Evolutionary conservation across 768 basidiomycete genomes (phyloP).

Genomic region (Termitomyces sp.): DNA sequence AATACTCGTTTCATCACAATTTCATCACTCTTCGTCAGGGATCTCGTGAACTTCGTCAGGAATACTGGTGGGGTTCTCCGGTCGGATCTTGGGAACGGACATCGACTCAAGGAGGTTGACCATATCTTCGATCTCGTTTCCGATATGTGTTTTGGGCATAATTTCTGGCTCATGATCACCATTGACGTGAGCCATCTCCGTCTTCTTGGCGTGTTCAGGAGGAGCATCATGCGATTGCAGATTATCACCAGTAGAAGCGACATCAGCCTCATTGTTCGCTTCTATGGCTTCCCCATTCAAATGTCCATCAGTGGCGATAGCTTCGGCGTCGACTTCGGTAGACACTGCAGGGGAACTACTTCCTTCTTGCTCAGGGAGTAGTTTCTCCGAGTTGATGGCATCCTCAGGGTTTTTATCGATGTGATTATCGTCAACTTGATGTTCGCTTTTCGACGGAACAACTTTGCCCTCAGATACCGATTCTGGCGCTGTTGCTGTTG

Average conservation of each 20-base stretch:
- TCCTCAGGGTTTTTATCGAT: neutral
- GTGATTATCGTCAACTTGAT: neutral
- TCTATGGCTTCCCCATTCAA: neutral
- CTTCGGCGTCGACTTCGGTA: neutral
- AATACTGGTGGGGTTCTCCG: slow-evolving; percentile 40
- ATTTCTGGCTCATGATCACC: slow-evolving; percentile 10
- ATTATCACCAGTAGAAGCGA: neutral
- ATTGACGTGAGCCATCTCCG: slow-evolving; percentile 5
- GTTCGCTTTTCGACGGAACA: slow-evolving; percentile 5
- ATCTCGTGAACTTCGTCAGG: slow-evolving; percentile 54
- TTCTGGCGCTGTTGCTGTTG: neutral
- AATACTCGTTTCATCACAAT: neutral
- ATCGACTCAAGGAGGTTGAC: slow-evolving; percentile 57
- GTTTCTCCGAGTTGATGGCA: neutral
- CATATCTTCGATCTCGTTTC: slow-evolving; percentile 54
- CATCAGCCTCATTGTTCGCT: neutral
- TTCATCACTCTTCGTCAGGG: slow-evolving; percentile 44
- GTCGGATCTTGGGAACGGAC: slow-evolving; percentile 30
- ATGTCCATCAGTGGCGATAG: neutral
- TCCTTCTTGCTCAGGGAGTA: neutral
- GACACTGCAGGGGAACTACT: neutral
- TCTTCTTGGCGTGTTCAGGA: neutral
- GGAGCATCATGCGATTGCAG: neutral
- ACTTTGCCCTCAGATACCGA: slow-evolving; percentile 5
- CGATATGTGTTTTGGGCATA: slow-evolving; percentile 13